These are phyloP conservation scores for Phlegmacium glaucopus DNA, from an alignment of 768 basidiomycete genomes.

Conservation along the genomic window DNA sequence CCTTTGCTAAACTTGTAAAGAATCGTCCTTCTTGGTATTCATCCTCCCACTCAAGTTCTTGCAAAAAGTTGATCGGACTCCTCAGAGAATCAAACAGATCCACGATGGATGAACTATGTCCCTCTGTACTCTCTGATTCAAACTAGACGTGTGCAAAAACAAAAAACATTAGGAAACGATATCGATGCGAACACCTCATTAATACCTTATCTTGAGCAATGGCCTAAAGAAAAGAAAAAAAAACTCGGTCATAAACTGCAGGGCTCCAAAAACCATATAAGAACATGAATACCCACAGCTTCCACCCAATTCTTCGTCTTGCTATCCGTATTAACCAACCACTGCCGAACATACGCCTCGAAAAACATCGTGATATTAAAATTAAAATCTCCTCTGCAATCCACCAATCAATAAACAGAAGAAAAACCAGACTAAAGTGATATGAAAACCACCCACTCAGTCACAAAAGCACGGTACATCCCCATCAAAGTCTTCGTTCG, in stretches of 20 bases:
- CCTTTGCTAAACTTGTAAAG: constrained; percentile 86
- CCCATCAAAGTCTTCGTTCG: constrained; percentile 68
- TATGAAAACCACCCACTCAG: constrained; percentile 60
- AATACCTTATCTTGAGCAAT: constrained; percentile 78
- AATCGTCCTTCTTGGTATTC: constrained; percentile 86
- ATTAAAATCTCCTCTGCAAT: constrained; percentile 46
- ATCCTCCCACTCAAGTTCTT: constrained; percentile 91
- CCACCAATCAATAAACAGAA: not conserved
- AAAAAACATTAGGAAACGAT: constrained; percentile 1
- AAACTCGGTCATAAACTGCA: constrained; percentile 13
- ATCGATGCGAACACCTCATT: not conserved
- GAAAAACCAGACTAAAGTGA: not conserved
- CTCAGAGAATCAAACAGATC: constrained; percentile 94
- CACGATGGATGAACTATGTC: constrained; percentile 95
- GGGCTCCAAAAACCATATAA: constrained; percentile 67
- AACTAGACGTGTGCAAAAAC: constrained; percentile 40
- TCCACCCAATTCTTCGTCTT: constrained; percentile 96
- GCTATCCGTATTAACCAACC: constrained; percentile 83
- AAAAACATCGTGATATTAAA: constrained; percentile 81
- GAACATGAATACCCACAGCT: constrained; percentile 50
- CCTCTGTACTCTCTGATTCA: constrained; percentile 72
- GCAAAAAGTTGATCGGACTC: constrained; percentile 84
- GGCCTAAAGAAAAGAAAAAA: constrained; percentile 44
- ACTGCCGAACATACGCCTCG: constrained; percentile 82
- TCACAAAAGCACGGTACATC: constrained; percentile 82